Percentiles rank a stretch among this genome's conserved stretches.
phyloP scores from a whole-genome alignment of 371 early-diverging fungal genomes.

The Apophysomyces sp. region DNA sequence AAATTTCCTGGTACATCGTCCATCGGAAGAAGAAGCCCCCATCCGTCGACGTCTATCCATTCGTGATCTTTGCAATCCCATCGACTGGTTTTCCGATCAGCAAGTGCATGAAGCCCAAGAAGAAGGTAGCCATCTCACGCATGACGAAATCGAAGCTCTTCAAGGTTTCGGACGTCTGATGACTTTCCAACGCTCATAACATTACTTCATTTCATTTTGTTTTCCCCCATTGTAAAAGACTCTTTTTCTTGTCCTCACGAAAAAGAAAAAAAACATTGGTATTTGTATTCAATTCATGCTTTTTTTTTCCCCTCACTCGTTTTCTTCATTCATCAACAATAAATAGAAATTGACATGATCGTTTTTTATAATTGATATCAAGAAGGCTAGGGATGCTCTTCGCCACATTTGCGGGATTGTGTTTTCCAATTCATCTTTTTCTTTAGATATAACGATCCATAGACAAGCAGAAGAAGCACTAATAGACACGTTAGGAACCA shows the following conservation, averaged over 20 bases:
- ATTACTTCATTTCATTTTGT: neutral
- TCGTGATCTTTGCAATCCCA: conserved; percentile 42
- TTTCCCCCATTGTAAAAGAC: neutral
- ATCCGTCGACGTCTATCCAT: conserved; percentile 29
- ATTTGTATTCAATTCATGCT: no score
- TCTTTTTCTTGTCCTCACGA: no score
- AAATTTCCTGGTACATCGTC: conserved; percentile 20
- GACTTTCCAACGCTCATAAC: neutral
- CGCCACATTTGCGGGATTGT: neutral
- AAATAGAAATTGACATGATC: no score
- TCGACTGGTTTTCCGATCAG: conserved; percentile 14
- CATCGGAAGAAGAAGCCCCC: conserved; percentile 4
- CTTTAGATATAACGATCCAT: conserved; percentile 24
- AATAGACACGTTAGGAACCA: neutral
- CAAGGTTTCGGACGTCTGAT: conserved; percentile 32
- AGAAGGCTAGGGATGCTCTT: no score
- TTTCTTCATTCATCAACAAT: no score
- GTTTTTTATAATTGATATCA: no score
- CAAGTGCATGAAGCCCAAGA: conserved; percentile 1
- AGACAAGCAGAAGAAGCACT: conserved; percentile 28
- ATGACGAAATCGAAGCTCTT: conserved; percentile 45
- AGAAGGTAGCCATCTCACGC: conserved; percentile 33
- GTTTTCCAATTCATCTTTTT: conserved; percentile 25
- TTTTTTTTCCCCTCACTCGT: no score
- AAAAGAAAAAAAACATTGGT: no score